phyloP scores from a whole-genome alignment of 441 rosid species.

The Bocquillonia castaneifolia region DNA sequence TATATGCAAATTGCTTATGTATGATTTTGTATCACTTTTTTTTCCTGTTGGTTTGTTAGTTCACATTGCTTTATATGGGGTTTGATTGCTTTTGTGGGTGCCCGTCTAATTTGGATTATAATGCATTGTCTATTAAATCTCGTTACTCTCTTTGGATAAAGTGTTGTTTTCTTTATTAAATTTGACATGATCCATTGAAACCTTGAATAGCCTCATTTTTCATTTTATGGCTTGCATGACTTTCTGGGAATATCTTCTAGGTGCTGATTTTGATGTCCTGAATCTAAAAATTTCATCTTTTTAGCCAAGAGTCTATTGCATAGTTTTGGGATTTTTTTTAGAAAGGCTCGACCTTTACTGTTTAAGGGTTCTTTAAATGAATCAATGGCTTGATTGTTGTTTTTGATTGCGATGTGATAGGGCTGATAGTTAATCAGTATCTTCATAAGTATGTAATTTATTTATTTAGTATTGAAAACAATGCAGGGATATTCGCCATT shows the following conservation, averaged over 20 bases:
- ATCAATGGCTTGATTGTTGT: background rate
- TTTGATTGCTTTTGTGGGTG: background rate
- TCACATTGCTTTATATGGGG: background rate
- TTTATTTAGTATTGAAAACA: background rate
- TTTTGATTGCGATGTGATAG: background rate
- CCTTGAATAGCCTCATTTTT: background rate
- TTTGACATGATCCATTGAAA: constrained; percentile 7
- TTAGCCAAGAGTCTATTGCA: no score
- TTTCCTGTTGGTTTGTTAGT: background rate
- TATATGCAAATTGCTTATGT: background rate
- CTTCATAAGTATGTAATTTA: background rate
- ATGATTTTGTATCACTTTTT: background rate
- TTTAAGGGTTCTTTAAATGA: background rate
- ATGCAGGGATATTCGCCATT: constrained; percentile 58
- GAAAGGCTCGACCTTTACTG: background rate
- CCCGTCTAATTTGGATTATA: background rate
- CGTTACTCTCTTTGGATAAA: background rate
- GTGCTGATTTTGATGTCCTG: background rate
- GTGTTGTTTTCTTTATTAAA: background rate
- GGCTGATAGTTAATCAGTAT: background rate
- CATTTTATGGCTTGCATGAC: background rate
- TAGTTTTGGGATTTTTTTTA: background rate
- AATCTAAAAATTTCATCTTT: background rate
- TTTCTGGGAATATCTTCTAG: background rate
- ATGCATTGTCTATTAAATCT: background rate